phyloP scores from a whole-genome alignment of 805 yeast species.

The Kluyveromyces nonfermentans region DNA sequence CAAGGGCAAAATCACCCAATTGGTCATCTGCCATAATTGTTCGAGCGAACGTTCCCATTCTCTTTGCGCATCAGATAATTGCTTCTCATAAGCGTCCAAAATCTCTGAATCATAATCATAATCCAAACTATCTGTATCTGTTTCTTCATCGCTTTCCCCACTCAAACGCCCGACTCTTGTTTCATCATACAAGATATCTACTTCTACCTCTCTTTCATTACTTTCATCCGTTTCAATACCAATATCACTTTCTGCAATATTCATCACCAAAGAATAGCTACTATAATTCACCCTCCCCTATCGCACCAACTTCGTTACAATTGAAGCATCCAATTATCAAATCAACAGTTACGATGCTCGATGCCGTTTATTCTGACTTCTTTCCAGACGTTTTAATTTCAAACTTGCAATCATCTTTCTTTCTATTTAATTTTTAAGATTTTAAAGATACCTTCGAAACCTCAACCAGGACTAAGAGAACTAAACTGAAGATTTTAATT shows the following conservation, averaged over 20 bases:
- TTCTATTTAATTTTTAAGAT: no score
- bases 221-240: neutral
- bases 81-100: conserved; percentile 16
- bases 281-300: neutral
- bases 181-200: no score
- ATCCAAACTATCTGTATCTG: conserved; percentile 1
- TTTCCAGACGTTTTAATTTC: no score
- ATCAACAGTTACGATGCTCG: neutral
- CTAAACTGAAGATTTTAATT: no score
- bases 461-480: no score
- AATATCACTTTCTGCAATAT: neutral
- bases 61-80: conserved; percentile 42
- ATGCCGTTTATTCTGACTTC: neutral
- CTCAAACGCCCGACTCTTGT: neutral
- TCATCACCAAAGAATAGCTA: neutral
- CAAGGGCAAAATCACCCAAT: conserved; percentile 53
- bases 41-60: conserved; percentile 66
- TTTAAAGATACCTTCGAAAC: no score
- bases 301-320: neutral
- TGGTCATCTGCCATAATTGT: conserved; percentile 49
- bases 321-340: neutral
- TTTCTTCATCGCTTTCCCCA: conserved; percentile 1
- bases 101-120: conserved; percentile 10
- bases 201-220: neutral
- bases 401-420: no score